Conservation (phyloP, 441 rosid species). For the Raphanus hybrid region DNA sequence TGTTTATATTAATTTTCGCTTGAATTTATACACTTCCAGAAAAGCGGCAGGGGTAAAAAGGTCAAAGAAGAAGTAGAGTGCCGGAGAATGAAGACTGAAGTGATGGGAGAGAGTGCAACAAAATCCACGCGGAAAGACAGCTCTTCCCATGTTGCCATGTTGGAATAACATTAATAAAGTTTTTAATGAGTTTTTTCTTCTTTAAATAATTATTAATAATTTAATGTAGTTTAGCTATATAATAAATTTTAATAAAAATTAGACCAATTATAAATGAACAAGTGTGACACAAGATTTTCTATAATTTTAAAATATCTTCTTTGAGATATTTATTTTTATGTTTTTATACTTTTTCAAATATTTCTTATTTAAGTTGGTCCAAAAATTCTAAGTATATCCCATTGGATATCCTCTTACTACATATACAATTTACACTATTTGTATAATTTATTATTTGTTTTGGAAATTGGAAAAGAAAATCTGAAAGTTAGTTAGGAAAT, state of each 20-base stretch:
- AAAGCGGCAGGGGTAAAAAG: slow-evolving; percentile 33
- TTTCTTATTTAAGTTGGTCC: neutral
- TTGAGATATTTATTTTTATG: neutral
- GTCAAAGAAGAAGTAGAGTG: slow-evolving; percentile 8
- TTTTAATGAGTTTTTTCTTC: neutral
- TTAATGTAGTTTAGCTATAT: neutral
- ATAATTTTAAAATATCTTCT: neutral
- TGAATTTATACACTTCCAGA: neutral
- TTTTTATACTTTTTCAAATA: neutral
- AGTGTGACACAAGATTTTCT: neutral
- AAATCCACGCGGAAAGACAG: slow-evolving; percentile 46
- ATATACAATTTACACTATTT: neutral
- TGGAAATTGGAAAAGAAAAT: neutral
- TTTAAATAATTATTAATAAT: too few relatives aligned
- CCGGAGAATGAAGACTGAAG: slow-evolving; percentile 3
- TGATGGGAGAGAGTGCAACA: slow-evolving; percentile 10
- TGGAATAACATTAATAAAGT: slow-evolving; percentile 15
- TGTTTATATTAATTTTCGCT: neutral
- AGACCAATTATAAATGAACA: neutral
- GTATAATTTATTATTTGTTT: neutral
- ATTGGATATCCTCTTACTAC: neutral
- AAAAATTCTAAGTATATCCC: neutral
- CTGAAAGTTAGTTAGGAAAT: neutral
- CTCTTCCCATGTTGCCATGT: slow-evolving; percentile 45
- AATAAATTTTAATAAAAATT: neutral